A percentile compares a stretch with the other conserved stretches of the same genome.
Evolutionary conservation across 2,329 filamentous ascomycete genomes (phyloP).

Genomic region (Immersiporthe knoxdaviesiana): DNA sequence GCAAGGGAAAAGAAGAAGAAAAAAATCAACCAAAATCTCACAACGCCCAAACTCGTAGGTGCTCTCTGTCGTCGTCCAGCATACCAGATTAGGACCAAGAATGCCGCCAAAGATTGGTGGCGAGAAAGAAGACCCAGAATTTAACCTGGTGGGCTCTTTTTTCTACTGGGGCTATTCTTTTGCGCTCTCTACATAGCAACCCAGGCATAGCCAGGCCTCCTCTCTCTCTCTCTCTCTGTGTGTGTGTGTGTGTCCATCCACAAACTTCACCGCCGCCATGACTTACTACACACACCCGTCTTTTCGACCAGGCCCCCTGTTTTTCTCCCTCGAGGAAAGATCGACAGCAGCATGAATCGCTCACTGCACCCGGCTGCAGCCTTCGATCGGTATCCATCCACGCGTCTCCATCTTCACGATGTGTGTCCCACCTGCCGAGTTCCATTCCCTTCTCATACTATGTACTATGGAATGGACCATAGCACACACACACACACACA

Average conservation of each 20-base stretch:
- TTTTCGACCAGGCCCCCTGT: neutral
- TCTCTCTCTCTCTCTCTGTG: no score
- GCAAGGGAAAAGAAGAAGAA: neutral
- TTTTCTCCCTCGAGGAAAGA: neutral
- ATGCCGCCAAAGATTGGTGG: neutral
- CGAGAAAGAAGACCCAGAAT: neutral
- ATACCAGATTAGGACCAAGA: no score
- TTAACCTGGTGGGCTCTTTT: neutral
- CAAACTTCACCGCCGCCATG: neutral
- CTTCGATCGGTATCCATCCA: neutral
- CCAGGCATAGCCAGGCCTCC: no score
- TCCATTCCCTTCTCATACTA: neutral
- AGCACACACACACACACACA: no score
- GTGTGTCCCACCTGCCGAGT: neutral
- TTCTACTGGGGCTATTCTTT: no score
- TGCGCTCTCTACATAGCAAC: no score
- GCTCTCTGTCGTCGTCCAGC: neutral
- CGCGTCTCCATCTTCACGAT: neutral
- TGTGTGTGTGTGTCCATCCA: no score
- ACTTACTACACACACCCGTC: neutral
- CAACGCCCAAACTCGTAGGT: no score
- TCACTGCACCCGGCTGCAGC: neutral
- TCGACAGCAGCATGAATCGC: constrained; percentile 6
- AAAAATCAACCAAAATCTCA: no score
- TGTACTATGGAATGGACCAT: no score